phyloP scores from a whole-genome alignment of 768 basidiomycete genomes.

The Boletellus ananiceps region DNA sequence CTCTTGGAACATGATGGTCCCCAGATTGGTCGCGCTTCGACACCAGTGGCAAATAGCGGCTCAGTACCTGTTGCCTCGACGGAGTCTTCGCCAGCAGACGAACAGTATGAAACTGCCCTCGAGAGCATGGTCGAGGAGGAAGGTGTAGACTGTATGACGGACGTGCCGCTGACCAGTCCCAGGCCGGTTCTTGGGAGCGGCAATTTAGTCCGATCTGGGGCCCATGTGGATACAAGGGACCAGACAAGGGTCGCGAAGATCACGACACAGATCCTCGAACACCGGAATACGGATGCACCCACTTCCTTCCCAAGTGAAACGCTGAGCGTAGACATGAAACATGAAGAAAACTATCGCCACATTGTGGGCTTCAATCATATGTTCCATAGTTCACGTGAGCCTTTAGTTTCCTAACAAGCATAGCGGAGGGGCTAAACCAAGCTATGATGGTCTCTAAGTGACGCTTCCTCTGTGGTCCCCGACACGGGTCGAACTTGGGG shows the following conservation, averaged over 20 bases:
- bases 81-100: conserved; percentile 20
- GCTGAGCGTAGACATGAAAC: conserved; percentile 37
- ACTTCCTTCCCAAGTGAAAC: conserved; percentile 37
- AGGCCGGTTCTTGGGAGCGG: neutral
- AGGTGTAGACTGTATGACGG: conserved; percentile 10
- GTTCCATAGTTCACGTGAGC: conserved; percentile 65
- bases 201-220: neutral
- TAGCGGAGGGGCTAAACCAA: neutral
- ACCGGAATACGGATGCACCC: neutral
- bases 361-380: conserved; percentile 50
- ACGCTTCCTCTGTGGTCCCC: conserved; percentile 72
- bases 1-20: conserved; percentile 27
- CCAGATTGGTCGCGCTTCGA: neutral
- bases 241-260: conserved; percentile 21
- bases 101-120: conserved; percentile 25
- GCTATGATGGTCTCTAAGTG: conserved; percentile 34
- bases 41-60: neutral
- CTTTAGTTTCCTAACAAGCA: neutral
- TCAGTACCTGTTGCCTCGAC: neutral
- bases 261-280: neutral
- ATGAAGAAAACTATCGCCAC: conserved; percentile 67
- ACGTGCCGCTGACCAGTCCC: conserved; percentile 18
- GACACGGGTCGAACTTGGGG: conserved; percentile 55
- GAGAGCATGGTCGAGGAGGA: conserved; percentile 21
- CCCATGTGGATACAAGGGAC: conserved; percentile 3